Evolutionary conservation across 164 flowering plant genomes (phyloP).

Genomic region (Stephania japonica): DNA sequence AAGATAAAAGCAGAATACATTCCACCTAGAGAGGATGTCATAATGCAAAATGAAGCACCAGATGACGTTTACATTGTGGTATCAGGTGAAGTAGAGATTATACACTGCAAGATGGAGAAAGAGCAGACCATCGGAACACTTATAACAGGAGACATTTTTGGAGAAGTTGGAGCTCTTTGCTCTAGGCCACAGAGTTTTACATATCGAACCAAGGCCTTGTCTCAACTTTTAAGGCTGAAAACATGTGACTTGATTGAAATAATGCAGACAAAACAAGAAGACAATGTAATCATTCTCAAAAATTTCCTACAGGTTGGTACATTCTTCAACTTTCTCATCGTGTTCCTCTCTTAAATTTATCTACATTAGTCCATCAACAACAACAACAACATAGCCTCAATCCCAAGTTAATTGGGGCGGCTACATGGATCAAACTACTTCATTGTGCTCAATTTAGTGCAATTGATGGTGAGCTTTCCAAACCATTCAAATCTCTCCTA

Average conservation of each 20-base stretch:
- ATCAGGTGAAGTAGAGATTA: constrained; percentile 80
- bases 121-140: constrained; percentile 53
- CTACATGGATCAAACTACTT: too few relatives aligned
- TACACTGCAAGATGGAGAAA: constrained; percentile 38
- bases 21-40: constrained; percentile 86
- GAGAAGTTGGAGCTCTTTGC: constrained; percentile 83
- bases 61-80: constrained; percentile 77
- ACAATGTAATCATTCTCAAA: constrained; percentile 49
- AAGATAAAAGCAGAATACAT: constrained; percentile 87
- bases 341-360: background rate
- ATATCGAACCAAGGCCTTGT: constrained; percentile 64
- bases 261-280: constrained; percentile 55
- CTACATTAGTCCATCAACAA: background rate
- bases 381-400: too few relatives aligned
- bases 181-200: constrained; percentile 62
- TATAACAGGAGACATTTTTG: constrained; percentile 59
- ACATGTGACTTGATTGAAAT: constrained; percentile 51
- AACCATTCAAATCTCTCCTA: too few relatives aligned
- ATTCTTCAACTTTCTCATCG: background rate
- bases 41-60: constrained; percentile 75
- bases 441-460: too few relatives aligned
- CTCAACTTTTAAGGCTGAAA: constrained; percentile 70
- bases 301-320: constrained; percentile 67
- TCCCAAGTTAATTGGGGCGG: too few relatives aligned
- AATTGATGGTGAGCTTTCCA: too few relatives aligned